phyloP scores from a whole-genome alignment of 176 grass and related monocot species.

The Zea luxurians region DNA sequence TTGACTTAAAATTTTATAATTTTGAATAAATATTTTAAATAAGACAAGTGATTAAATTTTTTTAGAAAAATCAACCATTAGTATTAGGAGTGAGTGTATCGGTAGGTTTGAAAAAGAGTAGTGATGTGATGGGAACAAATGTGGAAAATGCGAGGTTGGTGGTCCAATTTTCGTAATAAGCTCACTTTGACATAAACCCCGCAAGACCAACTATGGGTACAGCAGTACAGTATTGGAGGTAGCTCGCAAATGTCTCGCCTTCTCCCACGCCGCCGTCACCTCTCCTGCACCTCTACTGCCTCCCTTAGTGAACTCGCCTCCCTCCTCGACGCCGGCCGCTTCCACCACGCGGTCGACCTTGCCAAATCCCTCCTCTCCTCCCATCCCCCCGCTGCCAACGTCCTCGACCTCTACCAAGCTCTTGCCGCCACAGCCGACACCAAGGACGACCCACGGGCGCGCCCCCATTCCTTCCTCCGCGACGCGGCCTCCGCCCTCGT shows the following conservation, averaged over 20 bases:
- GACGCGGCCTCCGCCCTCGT: conserved; percentile 38
- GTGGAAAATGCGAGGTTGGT: too few relatives aligned
- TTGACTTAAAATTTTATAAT: too few relatives aligned
- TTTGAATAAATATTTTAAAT: too few relatives aligned
- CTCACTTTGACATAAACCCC: too few relatives aligned
- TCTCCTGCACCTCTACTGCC: conserved; percentile 2
- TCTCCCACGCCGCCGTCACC: conserved; percentile 22
- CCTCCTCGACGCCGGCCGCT: conserved; percentile 43
- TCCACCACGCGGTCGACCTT: conserved; percentile 42
- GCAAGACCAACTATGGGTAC: background rate
- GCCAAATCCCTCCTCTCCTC: conserved; percentile 43
- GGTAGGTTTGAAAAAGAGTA: too few relatives aligned
- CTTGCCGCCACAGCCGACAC: background rate
- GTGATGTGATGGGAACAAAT: too few relatives aligned
- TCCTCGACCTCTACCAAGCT: conserved; percentile 46
- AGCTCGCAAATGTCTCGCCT: conserved; percentile 20
- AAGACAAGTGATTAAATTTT: too few relatives aligned
- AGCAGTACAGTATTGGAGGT: too few relatives aligned
- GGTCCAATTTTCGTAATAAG: too few relatives aligned
- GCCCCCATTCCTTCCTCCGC: conserved; percentile 31
- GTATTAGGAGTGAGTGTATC: too few relatives aligned
- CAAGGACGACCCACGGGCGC: background rate
- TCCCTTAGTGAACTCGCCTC: conserved; percentile 35
- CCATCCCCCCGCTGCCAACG: conserved; percentile 5
- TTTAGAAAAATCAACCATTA: too few relatives aligned